Evolutionary conservation across 2,329 filamentous ascomycete species (phyloP).

Genomic region (Sporothrix humicola): DNA sequence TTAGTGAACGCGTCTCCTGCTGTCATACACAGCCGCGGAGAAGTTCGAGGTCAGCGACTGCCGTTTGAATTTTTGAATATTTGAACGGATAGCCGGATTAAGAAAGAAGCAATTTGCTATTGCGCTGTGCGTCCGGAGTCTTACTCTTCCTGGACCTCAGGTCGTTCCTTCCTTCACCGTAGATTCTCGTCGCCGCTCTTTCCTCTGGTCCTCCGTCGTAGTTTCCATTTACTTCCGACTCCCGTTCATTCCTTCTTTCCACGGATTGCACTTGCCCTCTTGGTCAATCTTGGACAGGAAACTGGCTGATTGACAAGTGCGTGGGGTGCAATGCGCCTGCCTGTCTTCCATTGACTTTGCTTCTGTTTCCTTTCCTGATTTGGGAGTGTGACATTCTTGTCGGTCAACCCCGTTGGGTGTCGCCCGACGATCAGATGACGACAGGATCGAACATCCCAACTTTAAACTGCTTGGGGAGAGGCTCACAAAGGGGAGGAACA

Average conservation of each 20-base stretch:
- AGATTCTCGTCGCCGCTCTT: slow-evolving; percentile 3
- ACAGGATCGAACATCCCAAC: slow-evolving; percentile 12
- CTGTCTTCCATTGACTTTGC: background rate
- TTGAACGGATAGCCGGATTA: slow-evolving; percentile 10
- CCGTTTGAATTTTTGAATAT: too few species aligned
- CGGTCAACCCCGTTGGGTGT: slow-evolving; percentile 21
- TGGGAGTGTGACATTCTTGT: background rate
- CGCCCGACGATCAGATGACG: slow-evolving; percentile 22
- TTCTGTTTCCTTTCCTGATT: background rate
- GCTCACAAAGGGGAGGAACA: background rate
- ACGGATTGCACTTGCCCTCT: background rate
- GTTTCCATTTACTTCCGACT: background rate
- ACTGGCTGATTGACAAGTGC: background rate
- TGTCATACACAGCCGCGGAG: slow-evolving; percentile 6
- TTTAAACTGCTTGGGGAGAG: background rate
- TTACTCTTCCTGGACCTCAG: background rate
- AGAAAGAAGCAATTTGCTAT: background rate
- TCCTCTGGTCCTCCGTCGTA: background rate
- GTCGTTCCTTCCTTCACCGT: background rate
- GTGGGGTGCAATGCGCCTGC: background rate
- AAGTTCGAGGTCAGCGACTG: background rate
- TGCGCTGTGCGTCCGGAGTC: background rate
- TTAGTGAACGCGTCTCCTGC: background rate
- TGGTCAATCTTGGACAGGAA: slow-evolving; percentile 8
- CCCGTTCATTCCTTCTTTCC: background rate